Evolutionary conservation across 2,329 filamentous ascomycete genomes (phyloP).

Genomic region (Fusarium chaquense): DNA sequence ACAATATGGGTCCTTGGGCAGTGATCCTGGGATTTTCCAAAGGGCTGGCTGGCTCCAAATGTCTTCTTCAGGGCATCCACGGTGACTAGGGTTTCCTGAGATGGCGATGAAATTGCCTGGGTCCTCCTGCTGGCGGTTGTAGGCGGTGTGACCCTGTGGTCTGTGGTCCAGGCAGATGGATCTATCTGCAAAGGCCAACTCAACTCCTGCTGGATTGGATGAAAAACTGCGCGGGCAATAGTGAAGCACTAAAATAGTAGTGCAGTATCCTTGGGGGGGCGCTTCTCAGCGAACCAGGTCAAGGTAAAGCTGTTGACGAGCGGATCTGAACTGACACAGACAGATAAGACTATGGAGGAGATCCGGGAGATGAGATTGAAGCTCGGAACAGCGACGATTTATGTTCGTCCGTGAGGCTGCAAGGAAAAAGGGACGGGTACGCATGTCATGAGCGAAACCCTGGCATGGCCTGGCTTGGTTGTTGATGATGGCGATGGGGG

Average conservation of each 20-base stretch:
- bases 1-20: conserved; percentile 50
- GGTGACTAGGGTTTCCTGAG: conserved; percentile 49
- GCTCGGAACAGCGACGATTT: conserved; percentile 47
- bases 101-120: conserved; percentile 47
- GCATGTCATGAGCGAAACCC: conserved; percentile 48
- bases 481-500: conserved; percentile 38
- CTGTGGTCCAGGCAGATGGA: conserved; percentile 45
- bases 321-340: conserved; percentile 42
- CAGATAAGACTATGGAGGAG: conserved; percentile 17
- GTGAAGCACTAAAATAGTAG: conserved; percentile 47
- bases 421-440: conserved; percentile 42
- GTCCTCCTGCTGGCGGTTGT: conserved; percentile 44
- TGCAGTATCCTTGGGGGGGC: conserved; percentile 39
- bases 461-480: conserved; percentile 27
- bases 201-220: conserved; percentile 43
- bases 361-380: conserved; percentile 28
- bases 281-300: conserved; percentile 47
- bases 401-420: conserved; percentile 50
- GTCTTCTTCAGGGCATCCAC: conserved; percentile 45
- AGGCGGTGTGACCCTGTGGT: conserved; percentile 49
- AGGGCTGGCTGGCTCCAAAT: conserved; percentile 45
- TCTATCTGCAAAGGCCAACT: conserved; percentile 43
- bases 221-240: conserved; percentile 40
- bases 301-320: conserved; percentile 38
- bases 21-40: conserved; percentile 49